These are phyloP conservation scores for Aspergillus udagawae DNA, from an alignment of 2,329 filamentous ascomycete genomes.

Conservation along the genomic window DNA sequence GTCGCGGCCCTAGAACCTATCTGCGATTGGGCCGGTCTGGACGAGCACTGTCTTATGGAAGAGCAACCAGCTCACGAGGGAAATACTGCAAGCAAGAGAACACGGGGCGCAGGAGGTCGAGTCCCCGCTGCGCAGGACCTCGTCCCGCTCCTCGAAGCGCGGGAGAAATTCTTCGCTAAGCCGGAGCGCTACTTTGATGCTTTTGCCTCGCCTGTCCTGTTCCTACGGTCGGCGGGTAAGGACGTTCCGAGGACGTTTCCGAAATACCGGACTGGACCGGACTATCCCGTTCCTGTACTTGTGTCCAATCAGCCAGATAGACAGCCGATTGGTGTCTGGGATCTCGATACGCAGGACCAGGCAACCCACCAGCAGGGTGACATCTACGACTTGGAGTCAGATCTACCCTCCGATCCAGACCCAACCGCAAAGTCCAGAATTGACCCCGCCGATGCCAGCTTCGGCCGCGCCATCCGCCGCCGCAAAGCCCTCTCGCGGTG, in stretches of 20 bases:
- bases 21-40: constrained; percentile 39
- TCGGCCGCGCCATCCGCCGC: constrained; percentile 19
- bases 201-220: constrained; percentile 42
- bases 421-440: neutral
- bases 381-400: neutral
- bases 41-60: constrained; percentile 34
- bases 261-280: constrained; percentile 29
- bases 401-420: neutral
- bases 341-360: constrained; percentile 6
- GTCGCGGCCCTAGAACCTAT: constrained; percentile 33
- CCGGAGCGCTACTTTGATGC: constrained; percentile 41
- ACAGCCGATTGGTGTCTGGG: constrained; percentile 2
- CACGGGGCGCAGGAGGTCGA: constrained; percentile 13
- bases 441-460: constrained; percentile 3
- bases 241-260: constrained; percentile 35
- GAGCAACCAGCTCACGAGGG: neutral
- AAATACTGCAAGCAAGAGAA: constrained; percentile 3
- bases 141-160: constrained; percentile 32
- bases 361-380: neutral
- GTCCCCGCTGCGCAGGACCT: constrained; percentile 26
- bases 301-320: constrained; percentile 5
- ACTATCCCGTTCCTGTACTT: constrained; percentile 31
- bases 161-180: constrained; percentile 32
- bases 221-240: constrained; percentile 39
- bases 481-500: constrained; percentile 37